Conservation (phyloP, 2,329 filamentous ascomycete genomes). For the Aureobasidium sp. region DNA sequence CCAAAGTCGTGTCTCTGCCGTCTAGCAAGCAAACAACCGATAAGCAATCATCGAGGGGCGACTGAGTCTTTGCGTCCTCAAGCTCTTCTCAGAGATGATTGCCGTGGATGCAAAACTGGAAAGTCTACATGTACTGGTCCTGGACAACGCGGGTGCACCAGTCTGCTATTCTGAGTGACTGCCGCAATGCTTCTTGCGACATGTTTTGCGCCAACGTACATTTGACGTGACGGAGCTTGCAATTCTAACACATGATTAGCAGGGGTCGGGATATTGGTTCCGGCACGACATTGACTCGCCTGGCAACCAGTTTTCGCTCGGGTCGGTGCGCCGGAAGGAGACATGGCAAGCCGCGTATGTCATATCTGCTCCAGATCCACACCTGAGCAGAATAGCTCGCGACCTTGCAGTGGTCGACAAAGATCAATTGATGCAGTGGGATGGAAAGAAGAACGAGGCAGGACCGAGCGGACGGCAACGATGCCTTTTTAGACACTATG, state of each 20-base stretch:
- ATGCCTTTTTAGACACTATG: neutral
- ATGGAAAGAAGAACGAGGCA: neutral
- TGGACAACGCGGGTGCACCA: too few species aligned
- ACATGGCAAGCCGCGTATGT: neutral
- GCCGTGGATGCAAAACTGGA: neutral
- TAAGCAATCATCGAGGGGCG: neutral
- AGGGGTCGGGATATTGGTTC: neutral
- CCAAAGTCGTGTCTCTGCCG: neutral
- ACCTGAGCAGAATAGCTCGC: neutral
- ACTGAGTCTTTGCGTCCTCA: neutral
- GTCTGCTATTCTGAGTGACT: neutral
- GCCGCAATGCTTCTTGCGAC: neutral
- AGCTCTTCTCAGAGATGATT: too few species aligned
- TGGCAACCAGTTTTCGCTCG: neutral
- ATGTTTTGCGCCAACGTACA: neutral
- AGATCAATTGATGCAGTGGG: neutral
- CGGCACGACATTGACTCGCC: neutral
- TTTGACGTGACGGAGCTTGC: neutral
- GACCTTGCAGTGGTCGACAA: neutral
- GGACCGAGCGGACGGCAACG: neutral
- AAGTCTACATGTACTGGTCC: neutral
- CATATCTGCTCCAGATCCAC: neutral
- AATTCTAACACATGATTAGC: neutral
- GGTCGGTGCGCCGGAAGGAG: neutral
- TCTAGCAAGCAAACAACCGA: neutral